Conservation (phyloP, 345 rosid species). For the Sisymbrium altissimum region DNA sequence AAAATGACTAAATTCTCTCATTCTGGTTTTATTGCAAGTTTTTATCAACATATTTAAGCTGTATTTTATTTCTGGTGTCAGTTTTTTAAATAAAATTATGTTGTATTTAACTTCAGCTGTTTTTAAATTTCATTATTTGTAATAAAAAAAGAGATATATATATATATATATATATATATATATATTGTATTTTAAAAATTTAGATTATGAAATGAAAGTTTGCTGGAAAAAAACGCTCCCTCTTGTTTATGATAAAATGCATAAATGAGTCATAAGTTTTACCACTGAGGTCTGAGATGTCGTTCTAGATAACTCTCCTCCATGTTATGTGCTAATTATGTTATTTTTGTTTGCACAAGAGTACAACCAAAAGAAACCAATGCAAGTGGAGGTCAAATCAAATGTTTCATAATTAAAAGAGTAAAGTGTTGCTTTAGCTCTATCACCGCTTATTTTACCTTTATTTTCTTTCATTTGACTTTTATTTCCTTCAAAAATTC, state of each 20-base stretch:
- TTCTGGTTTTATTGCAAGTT: too few species aligned
- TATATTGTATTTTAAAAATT: too few species aligned
- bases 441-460: slow-evolving; percentile 20
- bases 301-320: neutral
- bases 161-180: too few species aligned
- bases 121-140: too few species aligned
- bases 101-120: too few species aligned
- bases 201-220: neutral
- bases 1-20: too few species aligned
- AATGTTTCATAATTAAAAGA: slow-evolving; percentile 27
- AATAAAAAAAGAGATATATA: too few species aligned
- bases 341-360: neutral
- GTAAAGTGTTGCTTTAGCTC: slow-evolving; percentile 27
- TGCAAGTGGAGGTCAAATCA: slow-evolving; percentile 34
- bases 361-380: slow-evolving; percentile 6
- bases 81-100: too few species aligned
- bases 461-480: slow-evolving; percentile 17
- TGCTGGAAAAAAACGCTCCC: neutral
- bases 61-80: too few species aligned
- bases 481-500: neutral
- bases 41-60: too few species aligned
- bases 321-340: slow-evolving; percentile 1
- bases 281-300: neutral
- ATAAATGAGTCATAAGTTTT: neutral
- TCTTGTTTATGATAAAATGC: neutral